Evolutionary conservation across 768 basidiomycete species (phyloP).

Genomic region (Rhizopogon roseolus): DNA sequence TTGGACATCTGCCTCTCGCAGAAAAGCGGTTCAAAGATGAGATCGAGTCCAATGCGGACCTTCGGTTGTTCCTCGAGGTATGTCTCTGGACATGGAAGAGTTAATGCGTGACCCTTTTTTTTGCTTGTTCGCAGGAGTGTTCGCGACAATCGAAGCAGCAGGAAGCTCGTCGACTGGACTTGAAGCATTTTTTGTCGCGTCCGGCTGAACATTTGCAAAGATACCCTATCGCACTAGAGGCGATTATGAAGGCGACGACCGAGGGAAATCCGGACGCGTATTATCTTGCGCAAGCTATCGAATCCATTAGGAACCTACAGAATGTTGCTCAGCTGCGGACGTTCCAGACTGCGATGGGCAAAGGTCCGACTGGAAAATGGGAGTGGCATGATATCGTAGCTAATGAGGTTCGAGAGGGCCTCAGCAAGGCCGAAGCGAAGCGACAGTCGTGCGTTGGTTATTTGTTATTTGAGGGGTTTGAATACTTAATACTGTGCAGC

Average conservation of each 20-base stretch:
- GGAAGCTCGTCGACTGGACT: conserved; percentile 53
- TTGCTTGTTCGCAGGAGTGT: conserved; percentile 12
- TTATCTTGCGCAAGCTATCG: conserved; percentile 78
- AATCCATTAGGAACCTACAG: conserved; percentile 79
- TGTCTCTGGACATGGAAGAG: neutral
- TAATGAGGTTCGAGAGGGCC: conserved; percentile 51
- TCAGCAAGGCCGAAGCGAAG: conserved; percentile 74
- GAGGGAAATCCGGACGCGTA: conserved; percentile 79
- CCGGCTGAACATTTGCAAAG: conserved; percentile 62
- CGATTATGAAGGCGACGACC: conserved; percentile 79
- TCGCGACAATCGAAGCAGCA: conserved; percentile 47
- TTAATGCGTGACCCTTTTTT: neutral
- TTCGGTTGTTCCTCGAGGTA: conserved; percentile 85
- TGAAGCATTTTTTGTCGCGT: conserved; percentile 57
- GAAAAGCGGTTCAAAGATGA: conserved; percentile 89
- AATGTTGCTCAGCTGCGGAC: conserved; percentile 78
- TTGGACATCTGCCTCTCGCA: conserved; percentile 79
- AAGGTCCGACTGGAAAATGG: conserved; percentile 73
- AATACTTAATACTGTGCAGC: conserved; percentile 31
- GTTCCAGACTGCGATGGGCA: conserved; percentile 88
- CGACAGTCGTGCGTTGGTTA: conserved; percentile 67
- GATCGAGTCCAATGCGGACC: conserved; percentile 72
- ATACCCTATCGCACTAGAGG: conserved; percentile 79
- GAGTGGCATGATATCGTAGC: conserved; percentile 90
- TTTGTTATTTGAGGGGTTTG: neutral